Evolutionary conservation across 2,329 filamentous ascomycete genomes (phyloP).

Genomic region (Fusarium vanettenii): DNA sequence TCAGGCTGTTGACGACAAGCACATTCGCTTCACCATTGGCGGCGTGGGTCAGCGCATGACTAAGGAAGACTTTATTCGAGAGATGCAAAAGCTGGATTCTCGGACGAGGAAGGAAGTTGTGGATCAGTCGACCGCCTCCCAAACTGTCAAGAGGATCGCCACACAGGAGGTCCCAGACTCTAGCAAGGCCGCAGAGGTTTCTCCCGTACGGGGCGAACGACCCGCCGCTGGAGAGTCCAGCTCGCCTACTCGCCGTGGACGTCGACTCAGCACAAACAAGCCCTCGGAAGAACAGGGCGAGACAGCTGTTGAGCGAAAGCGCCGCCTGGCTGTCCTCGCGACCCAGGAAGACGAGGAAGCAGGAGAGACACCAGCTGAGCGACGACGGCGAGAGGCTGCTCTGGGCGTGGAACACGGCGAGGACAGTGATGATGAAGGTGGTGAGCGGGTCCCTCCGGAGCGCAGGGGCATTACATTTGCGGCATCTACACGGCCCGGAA

Average conservation of each 20-base stretch:
- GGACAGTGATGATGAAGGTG: constrained; percentile 66
- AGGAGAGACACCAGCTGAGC: constrained; percentile 79
- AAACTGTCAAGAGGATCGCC: constrained; percentile 61
- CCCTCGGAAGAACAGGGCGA: constrained; percentile 59
- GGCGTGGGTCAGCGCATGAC: constrained; percentile 80
- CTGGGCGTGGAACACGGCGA: constrained; percentile 66
- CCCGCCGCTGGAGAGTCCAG: constrained; percentile 8
- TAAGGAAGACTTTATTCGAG: constrained; percentile 81
- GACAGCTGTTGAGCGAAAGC: constrained; percentile 76
- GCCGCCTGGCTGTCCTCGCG: constrained; percentile 68
- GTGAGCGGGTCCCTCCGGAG: constrained; percentile 61
- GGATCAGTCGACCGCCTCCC: constrained; percentile 61
- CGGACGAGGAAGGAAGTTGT: constrained; percentile 68
- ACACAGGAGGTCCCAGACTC: constrained; percentile 51
- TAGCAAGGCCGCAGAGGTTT: constrained; percentile 34
- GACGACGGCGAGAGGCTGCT: constrained; percentile 78
- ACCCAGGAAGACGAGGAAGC: constrained; percentile 56
- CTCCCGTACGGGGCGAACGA: constrained; percentile 13
- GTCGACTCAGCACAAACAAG: constrained; percentile 15
- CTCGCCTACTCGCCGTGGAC: constrained; percentile 26
- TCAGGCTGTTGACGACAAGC: constrained; percentile 73
- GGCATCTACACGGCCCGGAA: constrained; percentile 51
- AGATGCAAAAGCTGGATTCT: constrained; percentile 78
- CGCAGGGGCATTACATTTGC: constrained; percentile 72
- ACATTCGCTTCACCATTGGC: constrained; percentile 81